A percentile compares a stretch with the other conserved stretches of the same genome.
Conservation (phyloP, 148 eudicot genomes). For the Linanthus parryae region DNA sequence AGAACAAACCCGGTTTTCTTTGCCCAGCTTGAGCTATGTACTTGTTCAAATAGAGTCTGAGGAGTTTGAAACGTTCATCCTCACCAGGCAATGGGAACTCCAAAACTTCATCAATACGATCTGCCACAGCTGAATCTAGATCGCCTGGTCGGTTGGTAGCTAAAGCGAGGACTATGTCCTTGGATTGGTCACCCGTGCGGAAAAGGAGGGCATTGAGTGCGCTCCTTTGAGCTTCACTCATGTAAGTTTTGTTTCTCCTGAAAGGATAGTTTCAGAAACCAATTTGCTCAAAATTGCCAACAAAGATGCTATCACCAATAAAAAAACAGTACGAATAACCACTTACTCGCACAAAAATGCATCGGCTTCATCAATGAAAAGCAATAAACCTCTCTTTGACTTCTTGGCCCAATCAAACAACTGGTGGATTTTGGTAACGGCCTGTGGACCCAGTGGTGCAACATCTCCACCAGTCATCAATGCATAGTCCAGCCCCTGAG, state of each 20-base stretch:
- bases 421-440: slow-evolving; percentile 96
- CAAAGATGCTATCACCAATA: too few relatives aligned
- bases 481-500: slow-evolving; percentile 95
- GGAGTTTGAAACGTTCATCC: slow-evolving; percentile 72
- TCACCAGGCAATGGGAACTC: slow-evolving; percentile 98
- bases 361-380: slow-evolving; percentile 98
- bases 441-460: slow-evolving; percentile 97
- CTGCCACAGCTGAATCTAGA: slow-evolving; percentile 95
- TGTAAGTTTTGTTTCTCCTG: slow-evolving; percentile 96
- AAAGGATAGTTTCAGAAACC: slow-evolving; percentile 7
- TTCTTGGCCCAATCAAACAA: slow-evolving; percentile 97
- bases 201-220: slow-evolving; percentile 93
- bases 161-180: slow-evolving; percentile 92
- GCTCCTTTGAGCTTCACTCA: slow-evolving; percentile 99
- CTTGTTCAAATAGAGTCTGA: slow-evolving; percentile 84
- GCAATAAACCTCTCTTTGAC: slow-evolving; percentile 76
- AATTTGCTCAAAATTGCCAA: background rate
- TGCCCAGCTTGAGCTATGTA: slow-evolving; percentile 83
- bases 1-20: slow-evolving; percentile 57
- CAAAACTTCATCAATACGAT: slow-evolving; percentile 93
- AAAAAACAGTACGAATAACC: too few relatives aligned
- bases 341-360: slow-evolving; percentile 99
- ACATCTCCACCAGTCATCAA: slow-evolving; percentile 99
- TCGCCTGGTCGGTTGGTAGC: slow-evolving; percentile 99
- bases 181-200: slow-evolving; percentile 97